Evolutionary conservation across 345 rosid species (phyloP), one percentile per base, ranked within the genome.

Genomic region (Aethionema arabicum): DNA sequence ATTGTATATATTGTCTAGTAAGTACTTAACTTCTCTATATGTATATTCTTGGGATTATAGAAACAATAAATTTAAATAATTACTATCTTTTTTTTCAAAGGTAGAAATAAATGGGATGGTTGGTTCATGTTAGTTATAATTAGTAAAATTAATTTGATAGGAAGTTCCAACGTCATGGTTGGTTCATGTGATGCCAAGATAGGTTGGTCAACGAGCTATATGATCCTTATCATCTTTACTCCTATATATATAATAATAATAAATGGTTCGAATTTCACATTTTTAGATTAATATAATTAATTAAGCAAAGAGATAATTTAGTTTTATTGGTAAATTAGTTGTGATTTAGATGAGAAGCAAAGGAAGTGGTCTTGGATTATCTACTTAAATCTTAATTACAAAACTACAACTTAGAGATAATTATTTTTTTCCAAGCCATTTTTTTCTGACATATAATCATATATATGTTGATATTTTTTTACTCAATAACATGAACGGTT

Each of bases 291-390:
- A 2, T 12, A 11, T 21, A 8, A 16, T 63, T n/a, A 5, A 51
- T 36, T 33, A 33, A 12, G 33, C 38, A 59, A n/a, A 16, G 12
- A 50, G 59, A 49, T 12, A 36, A 36, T 36, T 36, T 21, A 3
- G 4, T 44, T 68, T 51, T 65, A 2, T 46, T 45, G 72, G 65
- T 68, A 7, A 49, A 31, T 47, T 66, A 45, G 67, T 36, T 61
- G 61, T 52, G 72, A 36, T 52, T 60, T 43, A 43, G 14, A 43
- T 43, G 48, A 16, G 54, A 59, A 60, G 15, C 66, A 44, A 52
- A 5, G 27, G 32, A 41, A 51, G n/a, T 59, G 59, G 72, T 51
- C n/a, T 42, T 51, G 32, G 14, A 8, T 57, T 48, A 39, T 56
- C 30, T 32, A 41, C 52, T 3, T 32, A 4, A 14, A 42, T 14